These are phyloP conservation scores for Diaporthe amygdali DNA, from an alignment of 2,329 filamentous ascomycete genomes.

Conservation along the genomic window DNA sequence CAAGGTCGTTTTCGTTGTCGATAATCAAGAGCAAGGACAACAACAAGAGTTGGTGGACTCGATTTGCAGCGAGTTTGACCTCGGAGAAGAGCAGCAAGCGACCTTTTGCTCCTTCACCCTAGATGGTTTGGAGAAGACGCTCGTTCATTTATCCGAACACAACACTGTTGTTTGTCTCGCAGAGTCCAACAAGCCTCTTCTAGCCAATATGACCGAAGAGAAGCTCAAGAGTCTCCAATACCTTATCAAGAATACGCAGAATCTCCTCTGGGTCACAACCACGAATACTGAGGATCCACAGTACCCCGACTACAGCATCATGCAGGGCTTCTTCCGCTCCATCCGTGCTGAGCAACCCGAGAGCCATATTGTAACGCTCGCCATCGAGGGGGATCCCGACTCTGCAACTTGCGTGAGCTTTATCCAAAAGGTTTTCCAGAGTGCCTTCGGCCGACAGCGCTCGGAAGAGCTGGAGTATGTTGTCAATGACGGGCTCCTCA, in stretches of 20 bases:
- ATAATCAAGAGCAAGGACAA: not conserved
- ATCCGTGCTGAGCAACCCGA: not conserved
- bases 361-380: slow-evolving; percentile 15
- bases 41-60: not conserved
- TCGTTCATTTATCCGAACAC: not conserved
- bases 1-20: not conserved
- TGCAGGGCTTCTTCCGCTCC: slow-evolving; percentile 5
- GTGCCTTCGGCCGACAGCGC: not conserved
- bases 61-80: not conserved
- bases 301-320: not conserved
- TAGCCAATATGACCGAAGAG: not conserved
- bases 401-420: not conserved
- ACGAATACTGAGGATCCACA: not conserved
- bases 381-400: not conserved
- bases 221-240: not conserved
- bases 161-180: not conserved
- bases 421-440: not conserved
- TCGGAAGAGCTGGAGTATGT: not conserved
- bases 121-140: not conserved
- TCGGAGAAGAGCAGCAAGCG: not conserved
- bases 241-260: not conserved
- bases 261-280: slow-evolving; percentile 12
- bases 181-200: not conserved
- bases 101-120: not conserved
- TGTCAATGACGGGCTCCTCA: not conserved